These are phyloP conservation scores for Vitrella brassicaformis DNA, from an alignment of 73 alveolate genomes.

Conservation along the genomic window DNA sequence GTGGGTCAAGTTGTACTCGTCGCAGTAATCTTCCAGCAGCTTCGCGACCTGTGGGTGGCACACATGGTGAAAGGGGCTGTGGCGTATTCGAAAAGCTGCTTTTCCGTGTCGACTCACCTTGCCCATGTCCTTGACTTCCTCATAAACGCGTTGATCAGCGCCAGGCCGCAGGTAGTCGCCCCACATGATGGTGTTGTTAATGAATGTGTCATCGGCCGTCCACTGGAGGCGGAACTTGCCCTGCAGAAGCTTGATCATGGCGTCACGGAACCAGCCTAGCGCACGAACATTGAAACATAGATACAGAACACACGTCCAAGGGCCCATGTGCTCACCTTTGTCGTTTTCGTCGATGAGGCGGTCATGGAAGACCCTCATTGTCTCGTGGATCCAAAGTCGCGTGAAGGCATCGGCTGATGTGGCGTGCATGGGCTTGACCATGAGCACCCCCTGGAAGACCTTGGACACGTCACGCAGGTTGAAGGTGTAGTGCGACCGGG, in stretches of 20 bases:
- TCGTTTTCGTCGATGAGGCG: conserved; percentile 90
- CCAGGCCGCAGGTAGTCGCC: conserved; percentile 91
- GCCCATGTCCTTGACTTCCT: conserved; percentile 73
- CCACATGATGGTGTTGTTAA: conserved; percentile 66
- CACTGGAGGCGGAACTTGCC: conserved; percentile 57
- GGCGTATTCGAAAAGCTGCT: too few species aligned
- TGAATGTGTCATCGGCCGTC: conserved; percentile 76
- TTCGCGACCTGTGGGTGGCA: conserved; percentile 43
- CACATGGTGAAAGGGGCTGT: not conserved
- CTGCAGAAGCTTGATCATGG: not conserved
- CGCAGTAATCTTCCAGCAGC: conserved; percentile 78
- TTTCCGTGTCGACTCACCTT: conserved; percentile 30
- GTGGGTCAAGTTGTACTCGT: conserved; percentile 81
- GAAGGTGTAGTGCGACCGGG: conserved; percentile 92
- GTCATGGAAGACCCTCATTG: conserved; percentile 96
- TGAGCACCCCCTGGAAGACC: conserved; percentile 68
- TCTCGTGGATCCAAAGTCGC: conserved; percentile 96
- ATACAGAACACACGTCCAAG: too few species aligned
- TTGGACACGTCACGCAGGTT: conserved; percentile 92
- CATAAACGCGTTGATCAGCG: conserved; percentile 83
- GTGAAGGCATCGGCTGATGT: conserved; percentile 44
- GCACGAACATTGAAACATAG: too few species aligned
- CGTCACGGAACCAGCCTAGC: conserved; percentile 77
- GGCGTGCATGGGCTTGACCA: conserved; percentile 38
- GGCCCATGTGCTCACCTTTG: too few species aligned